Base-by-base conservation (phyloP, 495 filamentous ascomycete genomes). In the Neurospora sp. region DNA sequence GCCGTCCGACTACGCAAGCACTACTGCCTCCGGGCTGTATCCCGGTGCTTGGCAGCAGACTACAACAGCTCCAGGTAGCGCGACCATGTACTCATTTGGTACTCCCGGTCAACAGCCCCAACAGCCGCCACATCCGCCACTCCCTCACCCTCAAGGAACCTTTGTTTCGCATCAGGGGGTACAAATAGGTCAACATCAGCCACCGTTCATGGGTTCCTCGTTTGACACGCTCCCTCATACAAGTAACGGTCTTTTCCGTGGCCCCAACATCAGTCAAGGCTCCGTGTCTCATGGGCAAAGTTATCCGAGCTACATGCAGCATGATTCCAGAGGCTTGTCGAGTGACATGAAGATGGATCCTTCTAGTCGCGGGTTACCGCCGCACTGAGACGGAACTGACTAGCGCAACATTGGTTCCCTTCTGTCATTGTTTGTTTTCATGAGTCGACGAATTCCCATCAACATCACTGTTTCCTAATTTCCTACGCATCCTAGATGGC, bases 1-100 rank as follows among this genome's bases (percentile, higher is more conserved):
- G 0, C 77, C 77, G 0, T 54, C 82, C 8, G 83, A 84, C 15
- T 84, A 82, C 45, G 71, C 74, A 19, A 81, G 73, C 69, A 77
- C 80, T 15, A 71, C 79, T 37, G 79, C 76, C 0, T 72, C 82
- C 6, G 76, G 73, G 0, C 72, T 84, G 24, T 84, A 83, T 70
- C 43, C 75, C 13, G 74, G 77, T 6, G 36, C 54, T 21, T 78
- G 77, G 78, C 79, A 79, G 66, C 77, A 77, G 48, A 59, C 71
- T 6, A 82, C 82, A 3, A 76, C 76, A 13, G 76, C 80, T 2
- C 76, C 81, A 0, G 76, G 70, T 11, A 82, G 78, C 43, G 70
- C 77, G 3, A 24, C 77, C 1, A 69, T 82, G 4, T 84, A 83
- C 69, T 37, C 78, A 15, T 82, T 82, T 39, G 54, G 54, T 66